Evolutionary conservation across 108 stramenopile genomes (phyloP).

Genomic region (Thalassiosira profunda): DNA sequence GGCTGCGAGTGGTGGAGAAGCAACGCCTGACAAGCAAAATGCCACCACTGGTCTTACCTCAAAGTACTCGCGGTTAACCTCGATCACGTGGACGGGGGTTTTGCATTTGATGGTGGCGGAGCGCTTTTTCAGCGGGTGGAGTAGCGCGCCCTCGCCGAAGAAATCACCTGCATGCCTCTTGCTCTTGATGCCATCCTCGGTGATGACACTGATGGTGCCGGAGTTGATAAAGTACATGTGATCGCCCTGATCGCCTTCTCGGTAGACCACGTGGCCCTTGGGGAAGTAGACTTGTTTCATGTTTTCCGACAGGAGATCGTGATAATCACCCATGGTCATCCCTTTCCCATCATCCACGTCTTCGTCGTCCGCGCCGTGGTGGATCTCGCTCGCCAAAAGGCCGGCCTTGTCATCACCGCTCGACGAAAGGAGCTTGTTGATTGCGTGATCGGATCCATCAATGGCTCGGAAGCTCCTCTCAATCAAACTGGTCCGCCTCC

Average conservation of each 20-base stretch:
- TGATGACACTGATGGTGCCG: constrained; percentile 74
- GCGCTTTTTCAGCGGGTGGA: constrained; percentile 64
- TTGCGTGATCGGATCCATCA: constrained; percentile 39
- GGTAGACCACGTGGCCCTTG: constrained; percentile 73
- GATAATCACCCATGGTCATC: constrained; percentile 75
- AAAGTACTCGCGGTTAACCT: constrained; percentile 89
- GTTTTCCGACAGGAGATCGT: constrained; percentile 73
- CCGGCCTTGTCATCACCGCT: neutral
- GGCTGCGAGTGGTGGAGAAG: too few species aligned
- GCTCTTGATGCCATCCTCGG: constrained; percentile 65
- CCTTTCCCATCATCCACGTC: constrained; percentile 42
- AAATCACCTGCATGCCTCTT: constrained; percentile 69
- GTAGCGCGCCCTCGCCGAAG: constrained; percentile 85
- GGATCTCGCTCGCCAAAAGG: constrained; percentile 14
- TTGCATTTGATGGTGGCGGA: constrained; percentile 74
- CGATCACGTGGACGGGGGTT: constrained; percentile 87
- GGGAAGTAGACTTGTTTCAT: constrained; percentile 86
- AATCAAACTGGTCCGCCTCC: constrained; percentile 70
- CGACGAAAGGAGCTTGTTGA: constrained; percentile 8
- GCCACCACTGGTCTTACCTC: too few species aligned
- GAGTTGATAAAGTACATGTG: constrained; percentile 89
- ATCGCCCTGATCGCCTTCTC: constrained; percentile 68
- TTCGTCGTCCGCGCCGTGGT: constrained; percentile 8
- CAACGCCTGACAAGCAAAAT: too few species aligned
- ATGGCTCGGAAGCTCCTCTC: constrained; percentile 74